Evolutionary conservation across 2,329 filamentous ascomycete species (phyloP).

Genomic region (Verticillium tricorpus): DNA sequence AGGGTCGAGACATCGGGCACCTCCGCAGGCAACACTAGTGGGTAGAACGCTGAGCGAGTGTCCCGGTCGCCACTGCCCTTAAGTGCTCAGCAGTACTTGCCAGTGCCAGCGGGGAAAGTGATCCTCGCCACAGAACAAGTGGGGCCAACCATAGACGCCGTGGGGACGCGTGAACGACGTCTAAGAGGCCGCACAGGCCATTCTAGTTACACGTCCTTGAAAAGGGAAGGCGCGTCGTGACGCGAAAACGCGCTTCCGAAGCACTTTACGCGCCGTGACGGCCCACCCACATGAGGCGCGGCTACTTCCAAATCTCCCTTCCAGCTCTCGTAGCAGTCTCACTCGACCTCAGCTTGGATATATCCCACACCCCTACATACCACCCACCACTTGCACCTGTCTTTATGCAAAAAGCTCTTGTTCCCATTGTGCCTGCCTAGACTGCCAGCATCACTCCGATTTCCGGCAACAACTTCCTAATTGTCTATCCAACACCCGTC

Average conservation of each 20-base stretch:
- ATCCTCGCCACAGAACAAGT: not conserved
- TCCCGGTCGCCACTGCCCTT: not conserved
- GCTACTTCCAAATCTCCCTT: not conserved
- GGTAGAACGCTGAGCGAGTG: not conserved
- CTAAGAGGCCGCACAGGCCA: not conserved
- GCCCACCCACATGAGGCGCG: not conserved
- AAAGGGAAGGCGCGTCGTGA: not conserved
- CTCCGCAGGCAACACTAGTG: not conserved
- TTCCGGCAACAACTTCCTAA: not conserved
- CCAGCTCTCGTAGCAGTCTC: not conserved
- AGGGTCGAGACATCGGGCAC: not conserved
- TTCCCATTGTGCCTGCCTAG: not conserved
- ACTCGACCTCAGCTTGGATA: not conserved
- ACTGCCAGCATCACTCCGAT: not conserved
- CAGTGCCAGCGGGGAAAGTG: not conserved
- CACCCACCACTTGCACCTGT: not conserved
- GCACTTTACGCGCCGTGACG: constrained; percentile 3
- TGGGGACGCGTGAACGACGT: not conserved
- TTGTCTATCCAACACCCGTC: not conserved
- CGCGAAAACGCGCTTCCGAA: not conserved
- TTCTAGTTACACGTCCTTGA: not conserved
- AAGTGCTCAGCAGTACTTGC: not conserved
- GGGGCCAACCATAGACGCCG: not conserved
- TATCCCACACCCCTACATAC: not conserved
- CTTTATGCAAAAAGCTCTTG: not conserved